A percentile compares a stretch with the other conserved stretches of the same genome.
Conservation (phyloP, 23 red algal species). For the Gracilaria caudata region DNA sequence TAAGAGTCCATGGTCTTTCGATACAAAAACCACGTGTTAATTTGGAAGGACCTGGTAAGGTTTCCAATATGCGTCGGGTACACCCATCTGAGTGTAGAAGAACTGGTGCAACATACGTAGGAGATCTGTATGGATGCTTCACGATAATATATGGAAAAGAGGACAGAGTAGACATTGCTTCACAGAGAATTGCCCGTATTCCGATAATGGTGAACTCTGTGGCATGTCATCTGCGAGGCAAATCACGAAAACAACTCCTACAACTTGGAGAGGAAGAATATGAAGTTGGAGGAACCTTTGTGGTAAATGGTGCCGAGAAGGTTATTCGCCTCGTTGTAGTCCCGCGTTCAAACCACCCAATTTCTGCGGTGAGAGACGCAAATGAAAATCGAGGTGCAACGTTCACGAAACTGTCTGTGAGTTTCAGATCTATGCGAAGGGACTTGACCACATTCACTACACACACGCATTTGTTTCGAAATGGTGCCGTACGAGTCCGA, state of each 20-base stretch:
- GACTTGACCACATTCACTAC: constrained; percentile 62
- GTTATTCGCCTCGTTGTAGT: constrained; percentile 87
- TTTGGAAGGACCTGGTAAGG: constrained; percentile 4
- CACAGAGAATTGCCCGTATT: constrained; percentile 75
- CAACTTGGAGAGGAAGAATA: constrained; percentile 90
- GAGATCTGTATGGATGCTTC: constrained; percentile 42
- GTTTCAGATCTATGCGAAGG: constrained; percentile 78
- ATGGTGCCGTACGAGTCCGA: constrained; percentile 65
- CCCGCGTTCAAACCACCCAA: constrained; percentile 82
- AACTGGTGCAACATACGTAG: constrained; percentile 37
- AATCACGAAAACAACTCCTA: constrained; percentile 52
- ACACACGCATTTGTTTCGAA: constrained; percentile 68
- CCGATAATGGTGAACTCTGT: constrained; percentile 86
- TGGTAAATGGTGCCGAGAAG: constrained; percentile 94
- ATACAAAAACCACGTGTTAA: constrained; percentile 54
- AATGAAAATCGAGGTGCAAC: constrained; percentile 71
- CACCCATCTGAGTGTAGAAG: constrained; percentile 57
- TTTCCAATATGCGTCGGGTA: background rate
- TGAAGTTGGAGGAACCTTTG: constrained; percentile 91
- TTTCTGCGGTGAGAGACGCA: constrained; percentile 59
- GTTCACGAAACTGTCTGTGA: constrained; percentile 72
- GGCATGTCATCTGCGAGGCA: constrained; percentile 71
- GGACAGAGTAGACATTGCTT: constrained; percentile 43
- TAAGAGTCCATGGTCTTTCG: constrained; percentile 58
- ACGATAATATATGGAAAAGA: constrained; percentile 36